Percentiles rank a stretch among this genome's conserved stretches.
phyloP scores from a whole-genome alignment of 306 rosid genomes.

The Betula pendula region DNA sequence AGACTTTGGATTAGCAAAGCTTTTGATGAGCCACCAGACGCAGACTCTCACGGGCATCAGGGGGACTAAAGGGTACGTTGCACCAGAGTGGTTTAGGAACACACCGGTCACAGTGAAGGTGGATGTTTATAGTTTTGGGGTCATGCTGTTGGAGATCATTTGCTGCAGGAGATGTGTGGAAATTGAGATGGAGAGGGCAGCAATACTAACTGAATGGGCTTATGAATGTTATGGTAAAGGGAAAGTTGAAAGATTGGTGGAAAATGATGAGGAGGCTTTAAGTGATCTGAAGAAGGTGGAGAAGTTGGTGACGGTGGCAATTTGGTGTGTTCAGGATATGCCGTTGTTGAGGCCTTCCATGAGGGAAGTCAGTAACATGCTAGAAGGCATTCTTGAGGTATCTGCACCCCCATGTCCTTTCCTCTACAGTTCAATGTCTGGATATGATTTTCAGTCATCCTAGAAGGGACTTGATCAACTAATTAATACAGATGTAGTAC shows the following conservation, averaged over 20 bases:
- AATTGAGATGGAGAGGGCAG: constrained; percentile 7
- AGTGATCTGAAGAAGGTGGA: background rate
- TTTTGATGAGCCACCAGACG: background rate
- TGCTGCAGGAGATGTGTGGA: background rate
- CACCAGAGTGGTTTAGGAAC: constrained; percentile 1
- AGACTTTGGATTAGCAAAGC: constrained; percentile 4
- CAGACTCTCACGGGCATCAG: background rate
- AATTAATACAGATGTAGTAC: background rate
- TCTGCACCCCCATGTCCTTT: constrained; percentile 7
- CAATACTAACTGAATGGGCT: background rate
- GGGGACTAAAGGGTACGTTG: constrained; percentile 13
- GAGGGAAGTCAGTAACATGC: constrained; percentile 4
- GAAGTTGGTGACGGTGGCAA: constrained; percentile 5
- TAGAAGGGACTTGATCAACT: background rate
- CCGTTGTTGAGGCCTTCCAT: constrained; percentile 1
- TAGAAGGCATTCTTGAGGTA: constrained; percentile 5
- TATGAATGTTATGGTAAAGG: background rate
- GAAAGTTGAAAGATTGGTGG: background rate
- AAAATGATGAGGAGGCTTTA: background rate
- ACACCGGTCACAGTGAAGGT: background rate
- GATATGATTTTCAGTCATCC: background rate
- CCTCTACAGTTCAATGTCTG: background rate
- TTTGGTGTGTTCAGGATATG: constrained; percentile 11
- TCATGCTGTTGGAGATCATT: constrained; percentile 6
- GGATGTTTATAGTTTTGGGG: constrained; percentile 3